These are phyloP conservation scores for Metarhizium rileyi DNA, from an alignment of 2,329 filamentous ascomycete genomes.

Conservation along the genomic window DNA sequence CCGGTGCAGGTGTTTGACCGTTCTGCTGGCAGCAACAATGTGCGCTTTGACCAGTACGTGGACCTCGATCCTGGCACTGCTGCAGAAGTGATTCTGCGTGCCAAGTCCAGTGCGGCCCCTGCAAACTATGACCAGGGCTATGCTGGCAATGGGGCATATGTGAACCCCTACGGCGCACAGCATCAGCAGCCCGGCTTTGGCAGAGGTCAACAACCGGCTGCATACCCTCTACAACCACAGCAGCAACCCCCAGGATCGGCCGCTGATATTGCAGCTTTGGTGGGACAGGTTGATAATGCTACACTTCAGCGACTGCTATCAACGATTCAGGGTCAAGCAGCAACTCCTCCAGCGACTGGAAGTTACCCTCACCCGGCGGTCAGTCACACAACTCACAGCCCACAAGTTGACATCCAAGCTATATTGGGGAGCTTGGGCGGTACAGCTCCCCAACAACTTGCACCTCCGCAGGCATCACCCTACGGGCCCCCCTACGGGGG, in stretches of 20 bases:
- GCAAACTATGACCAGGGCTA: constrained; percentile 23
- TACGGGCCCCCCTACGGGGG: constrained; percentile 23
- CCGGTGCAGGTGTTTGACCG: constrained; percentile 80
- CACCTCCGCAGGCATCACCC: constrained; percentile 13
- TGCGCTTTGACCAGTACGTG: constrained; percentile 80
- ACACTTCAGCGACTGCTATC: constrained; percentile 62
- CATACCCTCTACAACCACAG: constrained; percentile 23
- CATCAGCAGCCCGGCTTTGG: constrained; percentile 16
- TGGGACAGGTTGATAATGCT: constrained; percentile 57
- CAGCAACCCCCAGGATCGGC: constrained; percentile 24
- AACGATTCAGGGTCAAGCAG: constrained; percentile 33
- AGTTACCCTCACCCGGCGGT: constrained; percentile 4
- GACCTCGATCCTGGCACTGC: constrained; percentile 70
- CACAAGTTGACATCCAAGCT: constrained; percentile 36
- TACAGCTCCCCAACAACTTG: constrained; percentile 13
- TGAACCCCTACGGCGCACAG: constrained; percentile 23
- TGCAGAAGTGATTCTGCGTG: constrained; percentile 68
- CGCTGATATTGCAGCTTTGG: constrained; percentile 52
- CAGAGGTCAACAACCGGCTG: constrained; percentile 15
- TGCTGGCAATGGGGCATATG: constrained; percentile 16
- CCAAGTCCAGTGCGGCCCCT: constrained; percentile 39
- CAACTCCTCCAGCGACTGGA: constrained; percentile 1
- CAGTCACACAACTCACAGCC: constrained; percentile 12
- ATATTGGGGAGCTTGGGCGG: constrained; percentile 32
- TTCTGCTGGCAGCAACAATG: constrained; percentile 59